Percentiles rank a stretch among this genome's conserved stretches.
Evolutionary conservation across 495 filamentous ascomycete species (phyloP).

Genomic region (Daldinia grandis): DNA sequence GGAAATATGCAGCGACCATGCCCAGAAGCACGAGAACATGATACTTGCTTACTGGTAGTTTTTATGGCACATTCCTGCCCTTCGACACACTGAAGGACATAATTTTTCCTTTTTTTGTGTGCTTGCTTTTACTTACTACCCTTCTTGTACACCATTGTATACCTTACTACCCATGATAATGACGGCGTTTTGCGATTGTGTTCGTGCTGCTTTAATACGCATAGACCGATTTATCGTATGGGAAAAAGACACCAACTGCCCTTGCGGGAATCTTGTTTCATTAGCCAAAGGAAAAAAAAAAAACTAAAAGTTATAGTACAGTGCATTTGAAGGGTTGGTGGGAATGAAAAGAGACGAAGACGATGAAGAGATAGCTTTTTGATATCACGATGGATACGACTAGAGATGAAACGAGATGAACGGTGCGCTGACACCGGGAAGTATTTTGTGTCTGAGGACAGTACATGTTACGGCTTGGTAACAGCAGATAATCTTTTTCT

Average conservation of each 20-base stretch:
- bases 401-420: constrained; percentile 19
- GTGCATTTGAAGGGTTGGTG: background rate
- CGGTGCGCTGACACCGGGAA: background rate
- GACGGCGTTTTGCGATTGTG: constrained; percentile 22
- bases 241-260: constrained; percentile 15
- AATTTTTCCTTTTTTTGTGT: constrained; percentile 1
- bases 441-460: constrained; percentile 1
- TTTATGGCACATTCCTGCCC: background rate
- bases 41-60: background rate
- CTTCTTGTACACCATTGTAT: constrained; percentile 37
- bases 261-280: constrained; percentile 24
- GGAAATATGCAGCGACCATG: constrained; percentile 26
- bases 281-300: constrained; percentile 1
- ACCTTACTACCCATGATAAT: constrained; percentile 28
- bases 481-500: constrained; percentile 20
- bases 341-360: constrained; percentile 10
- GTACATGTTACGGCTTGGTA: constrained; percentile 5
- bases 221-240: constrained; percentile 3
- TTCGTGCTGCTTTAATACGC: background rate
- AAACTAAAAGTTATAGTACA: background rate
- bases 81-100: constrained; percentile 4
- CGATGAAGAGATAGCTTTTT: constrained; percentile 15
- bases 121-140: constrained; percentile 1
- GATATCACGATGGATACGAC: constrained; percentile 18
- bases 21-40: constrained; percentile 15